Base-by-base conservation (phyloP, 352 stramenopile genomes). In the Stephanocyclus meneghinianus region DNA sequence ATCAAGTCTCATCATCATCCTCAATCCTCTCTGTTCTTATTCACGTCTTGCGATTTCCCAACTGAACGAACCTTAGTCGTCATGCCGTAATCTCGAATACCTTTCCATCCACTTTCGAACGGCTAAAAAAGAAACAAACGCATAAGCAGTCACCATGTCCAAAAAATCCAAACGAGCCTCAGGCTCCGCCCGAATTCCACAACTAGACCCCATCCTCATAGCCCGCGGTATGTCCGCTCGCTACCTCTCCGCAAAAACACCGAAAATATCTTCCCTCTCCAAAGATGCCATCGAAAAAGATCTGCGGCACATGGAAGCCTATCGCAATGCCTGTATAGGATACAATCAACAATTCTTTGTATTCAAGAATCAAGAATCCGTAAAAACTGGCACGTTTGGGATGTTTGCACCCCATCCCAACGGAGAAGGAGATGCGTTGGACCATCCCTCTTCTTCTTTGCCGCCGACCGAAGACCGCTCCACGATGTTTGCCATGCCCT, bases 331-430 rank as follows among this genome's bases (percentile, higher is more conserved):
- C 11, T 89, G 79, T 40, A 83, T 63, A 15, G 71, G 74, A 2
- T 93, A 93, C 74, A 57, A 76, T 29, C 89, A 92, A 73, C 87
- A 92, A 64, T 78, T 86, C 21, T 93, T 88, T 70, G 83, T 87
- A 9, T 90, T 73, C 16, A 68, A 71, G n/a, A 92, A 92, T 71
- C 77, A 78, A 47, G 76, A 87, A 9, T 71, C 84, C 15, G 66
- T 80, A 2, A 47, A 65, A 9, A 69, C 45, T 56, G 84, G 75
- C 29, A 71, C 76, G 37, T 81, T 79, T 62, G 84, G 82, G 15
- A 78, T 66, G 18, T 80, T 84, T 64, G 64, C 66, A 56, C 51
- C 66, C 13, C 45, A 59, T 18, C 29, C 71, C 16, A 50, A 42
- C 11, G 59, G n/a, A 9, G 55, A 57, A 69, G 65, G 40, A 44